Evolutionary conservation across 768 basidiomycete genomes (phyloP).

Genomic region (Suillus cothurnatus): DNA sequence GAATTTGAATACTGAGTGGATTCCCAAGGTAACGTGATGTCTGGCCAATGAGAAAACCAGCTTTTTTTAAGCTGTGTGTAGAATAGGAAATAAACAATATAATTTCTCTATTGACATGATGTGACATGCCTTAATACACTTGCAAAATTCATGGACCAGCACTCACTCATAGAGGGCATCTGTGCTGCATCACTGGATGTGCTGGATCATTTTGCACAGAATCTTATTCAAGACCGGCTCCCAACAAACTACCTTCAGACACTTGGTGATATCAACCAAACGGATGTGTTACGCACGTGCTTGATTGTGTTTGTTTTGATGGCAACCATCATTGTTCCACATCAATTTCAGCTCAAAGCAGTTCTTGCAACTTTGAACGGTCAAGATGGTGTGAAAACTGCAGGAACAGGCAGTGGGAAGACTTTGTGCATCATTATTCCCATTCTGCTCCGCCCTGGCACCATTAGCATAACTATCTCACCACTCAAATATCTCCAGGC

Average conservation of each 20-base stretch:
- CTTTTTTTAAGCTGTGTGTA: background rate
- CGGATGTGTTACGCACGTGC: background rate
- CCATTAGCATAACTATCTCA: background rate
- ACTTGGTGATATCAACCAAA: background rate
- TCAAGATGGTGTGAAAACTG: background rate
- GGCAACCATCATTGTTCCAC: slow-evolving; percentile 6
- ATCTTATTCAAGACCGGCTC: background rate
- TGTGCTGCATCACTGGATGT: background rate
- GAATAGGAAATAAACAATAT: slow-evolving; percentile 2
- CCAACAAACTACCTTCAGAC: background rate
- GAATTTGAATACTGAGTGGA: too few species aligned
- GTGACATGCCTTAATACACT: slow-evolving; percentile 10
- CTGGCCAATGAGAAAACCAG: too few species aligned
- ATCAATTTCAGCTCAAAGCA: slow-evolving; percentile 4
- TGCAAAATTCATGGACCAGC: background rate
- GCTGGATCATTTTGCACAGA: background rate
- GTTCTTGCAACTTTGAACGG: slow-evolving; percentile 1
- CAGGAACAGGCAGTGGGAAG: slow-evolving; percentile 2
- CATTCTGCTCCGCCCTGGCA: background rate
- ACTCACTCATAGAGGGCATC: background rate
- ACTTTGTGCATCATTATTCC: background rate
- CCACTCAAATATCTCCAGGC: background rate
- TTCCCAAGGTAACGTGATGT: too few species aligned
- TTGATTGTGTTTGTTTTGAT: background rate
- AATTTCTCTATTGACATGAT: background rate